phyloP scores from a whole-genome alignment of 2,329 filamentous ascomycete species.

The Myotisia sp. region DNA sequence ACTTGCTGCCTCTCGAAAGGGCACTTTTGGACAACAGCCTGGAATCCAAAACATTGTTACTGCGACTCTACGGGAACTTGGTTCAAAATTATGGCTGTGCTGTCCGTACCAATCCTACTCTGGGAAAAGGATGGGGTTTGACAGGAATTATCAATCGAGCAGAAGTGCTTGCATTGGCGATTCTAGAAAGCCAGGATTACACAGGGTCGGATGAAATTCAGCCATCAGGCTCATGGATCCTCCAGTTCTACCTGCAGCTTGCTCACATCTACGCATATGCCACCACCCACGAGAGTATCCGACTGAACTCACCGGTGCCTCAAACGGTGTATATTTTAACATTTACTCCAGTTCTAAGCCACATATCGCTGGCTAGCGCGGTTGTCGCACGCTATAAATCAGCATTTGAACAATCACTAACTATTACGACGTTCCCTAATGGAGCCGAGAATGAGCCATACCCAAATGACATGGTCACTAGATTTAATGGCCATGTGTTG shows the following conservation, averaged over 20 bases:
- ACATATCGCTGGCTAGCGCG: conserved; percentile 53
- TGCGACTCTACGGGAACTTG: conserved; percentile 53
- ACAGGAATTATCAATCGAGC: conserved; percentile 39
- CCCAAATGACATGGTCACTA: conserved; percentile 46
- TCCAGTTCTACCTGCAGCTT: conserved; percentile 56
- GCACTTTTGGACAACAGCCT: conserved; percentile 25
- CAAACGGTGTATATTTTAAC: conserved; percentile 56
- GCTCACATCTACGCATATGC: conserved; percentile 43
- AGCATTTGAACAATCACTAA: conserved; percentile 52
- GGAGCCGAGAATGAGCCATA: conserved; percentile 31
- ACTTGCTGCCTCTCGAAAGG: conserved; percentile 29
- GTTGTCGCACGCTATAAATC: conserved; percentile 60
- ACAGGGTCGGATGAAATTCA: neutral
- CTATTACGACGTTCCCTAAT: conserved; percentile 23
- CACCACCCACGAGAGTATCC: conserved; percentile 40
- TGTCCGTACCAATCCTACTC: conserved; percentile 18
- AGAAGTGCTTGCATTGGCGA: conserved; percentile 41
- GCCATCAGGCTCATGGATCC: conserved; percentile 36
- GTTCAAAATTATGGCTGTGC: conserved; percentile 41
- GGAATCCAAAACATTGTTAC: conserved; percentile 43
- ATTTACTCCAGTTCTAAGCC: conserved; percentile 50
- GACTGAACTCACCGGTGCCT: conserved; percentile 54
- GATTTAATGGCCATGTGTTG: conserved; percentile 75
- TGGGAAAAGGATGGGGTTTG: conserved; percentile 12
- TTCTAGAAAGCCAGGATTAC: conserved; percentile 37